Evolutionary conservation across 2,329 filamentous ascomycete genomes (phyloP), one percentile per base, ranked within the genome.

Genomic region (Claviceps spartinae): DNA sequence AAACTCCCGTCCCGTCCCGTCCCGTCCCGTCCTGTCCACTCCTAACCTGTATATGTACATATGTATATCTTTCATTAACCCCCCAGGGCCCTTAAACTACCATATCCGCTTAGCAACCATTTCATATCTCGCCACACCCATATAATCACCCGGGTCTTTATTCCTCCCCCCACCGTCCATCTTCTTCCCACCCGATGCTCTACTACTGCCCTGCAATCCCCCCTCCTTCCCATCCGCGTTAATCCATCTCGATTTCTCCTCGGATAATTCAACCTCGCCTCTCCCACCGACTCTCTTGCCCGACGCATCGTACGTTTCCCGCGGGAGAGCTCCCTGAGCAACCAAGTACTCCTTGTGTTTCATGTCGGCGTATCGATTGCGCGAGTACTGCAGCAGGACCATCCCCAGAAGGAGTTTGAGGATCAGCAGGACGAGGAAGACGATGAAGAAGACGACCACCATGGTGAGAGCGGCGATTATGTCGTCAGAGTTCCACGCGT

Each of bases 41-140:
- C 30, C 30, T 34, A 34, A 34, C 9, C 30, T 34, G 11, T 11
- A 3, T 7, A 26, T 1, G 2, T 5, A 20, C 3, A 3, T 22
- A 22, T n/a, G n/a, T n/a, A 3, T 22, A 22, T 13, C 14, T 11
- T 47, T n/a, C 26, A 34, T n/a, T 4, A 18, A 36, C 16, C 20
- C 16, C 2, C 13, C 44, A 3, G 37, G 5, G 5, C 13, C 2
- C n/a, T 18, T 18, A 44, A 9, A 24, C 44, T 68, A 97, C 93
- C 93, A 98, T 60, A 98, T 98, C 64, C 93, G 78, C 76, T 96
- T 97, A 0, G 88, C 88, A 60, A 89, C 84, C 93, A 97, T 96
- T 64, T 89, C 88, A 70, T 96, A 98, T 60, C 93, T 77, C 76
- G 81, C 56, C 82, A 88, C 64, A 71, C 81, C 62, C 76, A 85